These are phyloP conservation scores for Glaciozyma martinii DNA, from an alignment of 768 basidiomycete species.

Conservation along the genomic window DNA sequence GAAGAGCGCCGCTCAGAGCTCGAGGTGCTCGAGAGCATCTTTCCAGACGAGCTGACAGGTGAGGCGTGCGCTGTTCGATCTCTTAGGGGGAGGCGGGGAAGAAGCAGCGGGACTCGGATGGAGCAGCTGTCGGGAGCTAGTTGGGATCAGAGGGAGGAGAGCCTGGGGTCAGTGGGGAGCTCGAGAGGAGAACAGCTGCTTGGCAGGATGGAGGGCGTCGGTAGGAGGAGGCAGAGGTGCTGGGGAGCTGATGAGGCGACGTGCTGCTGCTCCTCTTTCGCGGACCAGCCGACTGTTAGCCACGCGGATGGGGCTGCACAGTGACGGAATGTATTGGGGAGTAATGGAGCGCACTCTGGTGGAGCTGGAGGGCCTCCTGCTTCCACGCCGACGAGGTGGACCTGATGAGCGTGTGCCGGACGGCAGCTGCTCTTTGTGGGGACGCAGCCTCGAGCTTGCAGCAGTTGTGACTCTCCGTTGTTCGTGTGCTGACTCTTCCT, in stretches of 20 bases:
- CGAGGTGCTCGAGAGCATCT: constrained; percentile 90
- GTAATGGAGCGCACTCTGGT: too few relatives aligned
- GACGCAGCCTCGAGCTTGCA: too few relatives aligned
- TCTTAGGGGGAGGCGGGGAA: too few relatives aligned
- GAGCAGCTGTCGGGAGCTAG: too few relatives aligned
- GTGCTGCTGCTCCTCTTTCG: too few relatives aligned
- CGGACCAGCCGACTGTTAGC: too few relatives aligned
- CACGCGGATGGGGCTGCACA: neutral
- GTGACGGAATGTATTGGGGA: neutral
- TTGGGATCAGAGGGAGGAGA: neutral
- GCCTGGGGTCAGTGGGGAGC: neutral
- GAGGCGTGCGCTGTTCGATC: constrained; percentile 42
- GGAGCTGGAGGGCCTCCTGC: too few relatives aligned
- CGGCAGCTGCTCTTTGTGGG: too few relatives aligned
- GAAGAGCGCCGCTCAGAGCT: constrained; percentile 24
- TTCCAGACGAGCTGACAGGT: constrained; percentile 88
- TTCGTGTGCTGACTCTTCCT: neutral
- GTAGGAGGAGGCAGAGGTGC: neutral
- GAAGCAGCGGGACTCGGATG: neutral
- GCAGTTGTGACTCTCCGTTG: too few relatives aligned
- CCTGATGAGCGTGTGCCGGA: too few relatives aligned
- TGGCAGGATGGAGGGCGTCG: neutral
- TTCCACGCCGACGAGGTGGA: too few relatives aligned
- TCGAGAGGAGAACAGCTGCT: neutral
- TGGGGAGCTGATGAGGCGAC: neutral